These are phyloP conservation scores for Eucalyptus caleyi DNA, from an alignment of 345 rosid species.

Conservation along the genomic window DNA sequence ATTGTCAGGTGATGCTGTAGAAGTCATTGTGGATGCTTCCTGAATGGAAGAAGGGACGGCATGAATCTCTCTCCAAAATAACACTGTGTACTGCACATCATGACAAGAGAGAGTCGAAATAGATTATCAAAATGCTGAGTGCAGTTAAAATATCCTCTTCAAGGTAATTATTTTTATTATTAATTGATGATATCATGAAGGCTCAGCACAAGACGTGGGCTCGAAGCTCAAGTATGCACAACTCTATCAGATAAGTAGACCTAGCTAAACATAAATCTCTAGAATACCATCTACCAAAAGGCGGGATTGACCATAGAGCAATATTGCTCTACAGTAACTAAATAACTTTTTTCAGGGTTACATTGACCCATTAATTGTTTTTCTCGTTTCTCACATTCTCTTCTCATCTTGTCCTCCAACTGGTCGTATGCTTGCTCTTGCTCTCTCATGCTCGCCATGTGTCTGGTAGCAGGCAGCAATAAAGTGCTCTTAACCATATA, in stretches of 20 bases:
- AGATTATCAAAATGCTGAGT: no score
- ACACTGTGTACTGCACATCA: no score
- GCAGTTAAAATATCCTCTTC: no score
- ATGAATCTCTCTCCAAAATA: background rate
- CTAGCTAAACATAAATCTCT: background rate
- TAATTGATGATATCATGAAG: background rate
- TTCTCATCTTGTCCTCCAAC: background rate
- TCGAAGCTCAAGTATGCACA: background rate
- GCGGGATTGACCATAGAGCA: background rate
- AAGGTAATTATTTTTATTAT: background rate
- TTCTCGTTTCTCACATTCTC: background rate
- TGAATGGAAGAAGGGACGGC: conserved; percentile 68
- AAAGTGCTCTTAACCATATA: no score
- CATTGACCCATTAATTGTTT: background rate
- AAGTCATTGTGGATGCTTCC: conserved; percentile 53
- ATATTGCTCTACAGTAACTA: background rate
- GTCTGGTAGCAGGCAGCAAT: no score
- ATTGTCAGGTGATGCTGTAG: conserved; percentile 61
- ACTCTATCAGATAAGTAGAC: background rate
- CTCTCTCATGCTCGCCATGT: background rate
- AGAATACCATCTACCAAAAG: background rate
- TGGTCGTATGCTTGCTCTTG: background rate
- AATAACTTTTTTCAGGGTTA: background rate
- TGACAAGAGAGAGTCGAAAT: no score
- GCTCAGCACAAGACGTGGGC: background rate